Conservation (phyloP, 1,284 basidiomycete species). For the Coniferiporia sulphurascens region DNA sequence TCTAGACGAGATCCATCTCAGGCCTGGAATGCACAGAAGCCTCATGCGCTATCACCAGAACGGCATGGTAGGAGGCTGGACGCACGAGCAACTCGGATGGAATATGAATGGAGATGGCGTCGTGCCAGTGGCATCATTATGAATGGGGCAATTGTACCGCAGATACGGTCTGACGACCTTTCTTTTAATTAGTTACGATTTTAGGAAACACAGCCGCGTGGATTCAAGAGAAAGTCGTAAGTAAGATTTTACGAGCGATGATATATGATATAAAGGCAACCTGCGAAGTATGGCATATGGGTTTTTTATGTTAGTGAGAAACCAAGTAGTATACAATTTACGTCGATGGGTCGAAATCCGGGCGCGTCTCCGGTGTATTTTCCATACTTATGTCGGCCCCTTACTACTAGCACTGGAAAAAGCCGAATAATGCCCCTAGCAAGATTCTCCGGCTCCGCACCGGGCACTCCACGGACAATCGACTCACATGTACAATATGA, state of each 20-base stretch:
- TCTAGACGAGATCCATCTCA: slow-evolving; percentile 36
- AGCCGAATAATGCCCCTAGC: too few relatives aligned
- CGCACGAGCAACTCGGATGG: slow-evolving; percentile 47
- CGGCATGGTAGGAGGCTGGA: slow-evolving; percentile 44
- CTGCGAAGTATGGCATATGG: not conserved
- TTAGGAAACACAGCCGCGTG: too few relatives aligned
- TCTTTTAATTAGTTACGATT: too few relatives aligned
- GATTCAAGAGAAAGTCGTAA: not conserved
- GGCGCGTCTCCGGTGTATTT: too few relatives aligned
- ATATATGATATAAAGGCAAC: not conserved
- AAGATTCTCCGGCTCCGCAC: too few relatives aligned
- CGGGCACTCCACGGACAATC: too few relatives aligned
- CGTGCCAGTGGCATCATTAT: not conserved
- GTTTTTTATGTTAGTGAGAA: not conserved
- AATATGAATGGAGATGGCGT: slow-evolving; percentile 23
- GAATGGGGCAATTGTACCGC: not conserved
- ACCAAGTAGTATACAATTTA: not conserved
- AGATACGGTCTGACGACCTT: too few relatives aligned
- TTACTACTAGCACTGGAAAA: too few relatives aligned
- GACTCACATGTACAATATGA: too few relatives aligned
- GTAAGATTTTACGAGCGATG: not conserved
- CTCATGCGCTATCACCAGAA: slow-evolving; percentile 34
- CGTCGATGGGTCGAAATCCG: too few relatives aligned
- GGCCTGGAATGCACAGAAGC: slow-evolving; percentile 43
- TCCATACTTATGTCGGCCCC: too few relatives aligned